Base-by-base conservation (phyloP, 306 rosid species). In the Sindora glabra region DNA sequence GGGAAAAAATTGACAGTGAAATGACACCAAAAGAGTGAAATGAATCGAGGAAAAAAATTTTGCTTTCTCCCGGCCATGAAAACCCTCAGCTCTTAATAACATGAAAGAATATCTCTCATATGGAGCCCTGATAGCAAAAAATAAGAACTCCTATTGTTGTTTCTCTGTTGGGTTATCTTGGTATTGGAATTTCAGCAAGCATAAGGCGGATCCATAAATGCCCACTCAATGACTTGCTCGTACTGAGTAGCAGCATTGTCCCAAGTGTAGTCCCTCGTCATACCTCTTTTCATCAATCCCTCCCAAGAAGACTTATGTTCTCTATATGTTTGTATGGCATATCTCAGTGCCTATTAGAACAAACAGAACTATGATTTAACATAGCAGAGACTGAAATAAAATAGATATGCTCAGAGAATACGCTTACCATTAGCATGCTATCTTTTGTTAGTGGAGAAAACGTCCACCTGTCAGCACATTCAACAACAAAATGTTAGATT, bases 191-290 rank as follows among this genome's bases (percentile, higher is more conserved):
- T 54, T 83, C 74, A 84, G 71, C 71, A 22, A 49, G 65, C 44
- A 32, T 86, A 89, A 27, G 97, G 95, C 9, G 86, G 88, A 48
- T 86, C 89, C 0, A 61, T 45, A 49, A 76, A 79, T 2, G 81
- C 82, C 97, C 97, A 89, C 34, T 86, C 73, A 10, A 89, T 65
- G 54, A 86, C 64, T 71, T 86, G 86, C 70, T 89, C 95, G 19
- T 89, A 89, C 62, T 79, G 85, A 26, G 39, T 37, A 10, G 97
- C 97, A 23, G 97, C 83, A 45, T 77, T 84, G 38, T 51, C 87
- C 97, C 95, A 89, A 5, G 95, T 75, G 79, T 56, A 83, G 70
- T 84, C 84, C 67, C 56, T 86, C 16, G 59, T 51, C 95, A 89
- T 89, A 1, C 92, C 86, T 61, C 97, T 83, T 53, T 44, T 73